Percentiles rank a stretch among this genome's conserved stretches.
Conservation (phyloP, 2,329 filamentous ascomycete genomes). For the Tolypocladium ophioglossoides region DNA sequence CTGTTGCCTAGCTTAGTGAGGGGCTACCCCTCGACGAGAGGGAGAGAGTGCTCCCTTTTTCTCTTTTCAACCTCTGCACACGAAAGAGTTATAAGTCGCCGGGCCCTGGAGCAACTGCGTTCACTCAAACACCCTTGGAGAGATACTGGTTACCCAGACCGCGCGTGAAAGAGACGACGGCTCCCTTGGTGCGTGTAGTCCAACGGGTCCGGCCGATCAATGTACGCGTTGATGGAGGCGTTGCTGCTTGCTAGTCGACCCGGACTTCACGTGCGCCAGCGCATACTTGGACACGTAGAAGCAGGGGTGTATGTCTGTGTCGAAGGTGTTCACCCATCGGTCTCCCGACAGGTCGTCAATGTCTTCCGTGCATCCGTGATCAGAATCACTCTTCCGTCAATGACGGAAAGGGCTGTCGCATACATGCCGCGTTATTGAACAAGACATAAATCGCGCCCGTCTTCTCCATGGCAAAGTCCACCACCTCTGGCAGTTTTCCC, state of each 20-base stretch:
- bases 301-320: constrained; percentile 73
- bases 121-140: constrained; percentile 62
- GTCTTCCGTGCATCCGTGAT: constrained; percentile 31
- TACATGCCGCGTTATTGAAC: constrained; percentile 64
- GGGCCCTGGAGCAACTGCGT: constrained; percentile 66
- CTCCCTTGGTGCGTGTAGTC: constrained; percentile 78
- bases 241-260: constrained; percentile 74
- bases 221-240: constrained; percentile 73
- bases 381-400: too few relatives aligned
- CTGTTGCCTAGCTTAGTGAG: too few relatives aligned
- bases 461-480: constrained; percentile 54
- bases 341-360: constrained; percentile 65
- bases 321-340: constrained; percentile 71
- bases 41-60: too few relatives aligned
- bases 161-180: constrained; percentile 69
- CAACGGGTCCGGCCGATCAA: constrained; percentile 68
- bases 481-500: constrained; percentile 57
- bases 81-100: constrained; percentile 10
- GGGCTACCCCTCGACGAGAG: too few relatives aligned
- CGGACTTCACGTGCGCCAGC: constrained; percentile 63
- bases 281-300: constrained; percentile 74
- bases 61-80: too few relatives aligned
- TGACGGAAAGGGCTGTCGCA: constrained; percentile 20
- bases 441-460: constrained; percentile 65
- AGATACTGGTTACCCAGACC: constrained; percentile 67